phyloP scores from a whole-genome alignment of 768 basidiomycete species.

The Serendipita vermifera region DNA sequence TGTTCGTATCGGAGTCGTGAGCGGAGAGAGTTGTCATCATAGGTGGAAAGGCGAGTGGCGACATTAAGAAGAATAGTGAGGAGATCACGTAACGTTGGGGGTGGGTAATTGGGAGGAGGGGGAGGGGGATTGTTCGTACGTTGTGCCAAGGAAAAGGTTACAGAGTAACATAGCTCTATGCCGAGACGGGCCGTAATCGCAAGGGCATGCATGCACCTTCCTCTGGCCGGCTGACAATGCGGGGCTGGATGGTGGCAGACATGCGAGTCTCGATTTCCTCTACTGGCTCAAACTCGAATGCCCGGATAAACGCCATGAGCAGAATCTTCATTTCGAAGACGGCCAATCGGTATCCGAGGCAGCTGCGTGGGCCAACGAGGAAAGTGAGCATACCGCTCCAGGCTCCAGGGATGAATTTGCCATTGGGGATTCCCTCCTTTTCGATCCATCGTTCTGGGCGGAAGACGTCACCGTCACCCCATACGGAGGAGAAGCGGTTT shows the following conservation, averaged over 20 bases:
- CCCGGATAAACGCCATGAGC: slow-evolving; percentile 26
- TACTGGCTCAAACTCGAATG: slow-evolving; percentile 23
- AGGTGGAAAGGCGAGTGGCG: neutral
- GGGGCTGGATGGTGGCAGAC: neutral
- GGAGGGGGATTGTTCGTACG: neutral
- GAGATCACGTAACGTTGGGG: neutral
- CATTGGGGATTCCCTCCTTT: slow-evolving; percentile 20
- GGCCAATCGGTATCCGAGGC: slow-evolving; percentile 31
- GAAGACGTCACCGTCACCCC: slow-evolving; percentile 30
- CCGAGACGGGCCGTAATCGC: neutral
- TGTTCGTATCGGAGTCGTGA: too few relatives aligned
- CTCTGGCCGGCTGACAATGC: neutral
- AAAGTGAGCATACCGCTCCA: slow-evolving; percentile 30
- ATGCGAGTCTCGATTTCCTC: neutral
- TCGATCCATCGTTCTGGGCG: slow-evolving; percentile 31
- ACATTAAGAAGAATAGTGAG: neutral
- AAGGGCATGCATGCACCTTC: slow-evolving; percentile 5
- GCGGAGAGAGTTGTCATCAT: too few relatives aligned
- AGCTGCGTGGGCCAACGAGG: slow-evolving; percentile 31
- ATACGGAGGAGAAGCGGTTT: slow-evolving; percentile 25
- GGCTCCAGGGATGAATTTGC: slow-evolving; percentile 19
- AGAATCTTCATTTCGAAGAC: slow-evolving; percentile 31
- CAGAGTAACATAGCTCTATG: neutral
- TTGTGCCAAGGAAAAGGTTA: neutral
- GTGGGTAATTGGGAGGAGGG: neutral